Evolutionary conservation across 352 stramenopile species (phyloP).

Genomic region (Phytophthora citrophthora): DNA sequence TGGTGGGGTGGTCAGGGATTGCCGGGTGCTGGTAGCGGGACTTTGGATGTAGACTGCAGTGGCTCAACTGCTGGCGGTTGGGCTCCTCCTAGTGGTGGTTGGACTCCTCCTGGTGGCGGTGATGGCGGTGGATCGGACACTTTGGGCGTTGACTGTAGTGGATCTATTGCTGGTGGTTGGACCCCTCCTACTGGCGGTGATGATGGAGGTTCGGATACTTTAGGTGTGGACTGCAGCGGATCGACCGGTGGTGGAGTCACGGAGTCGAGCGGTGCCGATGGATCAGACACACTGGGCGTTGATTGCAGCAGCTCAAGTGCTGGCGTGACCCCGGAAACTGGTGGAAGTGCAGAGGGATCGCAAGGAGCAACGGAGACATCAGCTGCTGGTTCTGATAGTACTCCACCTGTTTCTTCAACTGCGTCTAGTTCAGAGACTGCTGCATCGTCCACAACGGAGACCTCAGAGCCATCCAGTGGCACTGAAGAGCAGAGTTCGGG

Average conservation of each 20-base stretch:
- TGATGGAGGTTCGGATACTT: background rate
- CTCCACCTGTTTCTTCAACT: background rate
- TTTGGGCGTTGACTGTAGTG: background rate
- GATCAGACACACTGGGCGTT: background rate
- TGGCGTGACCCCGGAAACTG: background rate
- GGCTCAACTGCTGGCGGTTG: background rate
- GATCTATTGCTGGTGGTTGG: background rate
- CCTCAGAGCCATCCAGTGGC: background rate
- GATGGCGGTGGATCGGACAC: background rate
- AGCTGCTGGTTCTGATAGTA: background rate
- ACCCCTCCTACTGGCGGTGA: background rate
- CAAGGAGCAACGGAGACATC: background rate
- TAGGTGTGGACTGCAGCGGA: conserved; percentile 11
- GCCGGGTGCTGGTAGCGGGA: too few relatives aligned
- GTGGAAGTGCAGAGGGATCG: background rate
- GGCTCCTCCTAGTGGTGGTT: too few relatives aligned
- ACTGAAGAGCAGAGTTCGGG: background rate
- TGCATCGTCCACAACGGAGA: background rate
- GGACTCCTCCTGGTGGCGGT: too few relatives aligned
- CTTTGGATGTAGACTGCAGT: background rate
- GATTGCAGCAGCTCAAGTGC: conserved; percentile 9
- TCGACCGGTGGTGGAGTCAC: background rate
- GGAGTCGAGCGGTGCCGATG: conserved; percentile 1
- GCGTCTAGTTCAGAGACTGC: background rate
- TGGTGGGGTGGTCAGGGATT: background rate